Evolutionary conservation across 164 flowering plant genomes (phyloP).

Genomic region (Annona squamosa): DNA sequence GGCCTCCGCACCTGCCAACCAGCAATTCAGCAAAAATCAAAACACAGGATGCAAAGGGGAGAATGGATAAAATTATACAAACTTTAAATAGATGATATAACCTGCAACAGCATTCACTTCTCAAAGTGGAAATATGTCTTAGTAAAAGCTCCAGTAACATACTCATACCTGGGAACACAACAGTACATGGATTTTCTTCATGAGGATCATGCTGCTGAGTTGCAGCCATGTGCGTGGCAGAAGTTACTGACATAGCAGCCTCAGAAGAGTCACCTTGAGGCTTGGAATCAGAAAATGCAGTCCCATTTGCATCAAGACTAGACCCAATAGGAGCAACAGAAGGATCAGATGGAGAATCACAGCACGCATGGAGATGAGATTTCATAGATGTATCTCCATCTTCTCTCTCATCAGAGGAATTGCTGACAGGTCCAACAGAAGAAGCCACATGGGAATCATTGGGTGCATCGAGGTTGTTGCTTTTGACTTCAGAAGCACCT

Average conservation of each 20-base stretch:
- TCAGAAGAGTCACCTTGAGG: neutral
- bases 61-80: too few species aligned
- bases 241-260: neutral
- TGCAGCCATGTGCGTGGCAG: too few species aligned
- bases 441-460: constrained; percentile 19
- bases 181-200: too few species aligned
- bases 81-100: too few species aligned
- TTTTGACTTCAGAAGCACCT: constrained; percentile 5
- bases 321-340: constrained; percentile 1
- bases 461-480: constrained; percentile 4
- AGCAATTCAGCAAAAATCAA: too few species aligned
- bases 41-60: too few species aligned
- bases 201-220: too few species aligned
- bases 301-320: neutral
- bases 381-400: neutral
- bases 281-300: neutral
- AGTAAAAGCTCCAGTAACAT: too few species aligned
- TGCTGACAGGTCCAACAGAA: constrained; percentile 9
- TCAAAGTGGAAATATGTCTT: too few species aligned
- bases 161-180: too few species aligned
- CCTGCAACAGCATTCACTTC: too few species aligned
- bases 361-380: neutral
- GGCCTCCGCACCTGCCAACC: too few species aligned
- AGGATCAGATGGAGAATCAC: neutral
- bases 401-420: neutral